These are phyloP conservation scores for Chaetomiaceae sp. DNA, from an alignment of 2,329 filamentous ascomycete species.

Conservation along the genomic window DNA sequence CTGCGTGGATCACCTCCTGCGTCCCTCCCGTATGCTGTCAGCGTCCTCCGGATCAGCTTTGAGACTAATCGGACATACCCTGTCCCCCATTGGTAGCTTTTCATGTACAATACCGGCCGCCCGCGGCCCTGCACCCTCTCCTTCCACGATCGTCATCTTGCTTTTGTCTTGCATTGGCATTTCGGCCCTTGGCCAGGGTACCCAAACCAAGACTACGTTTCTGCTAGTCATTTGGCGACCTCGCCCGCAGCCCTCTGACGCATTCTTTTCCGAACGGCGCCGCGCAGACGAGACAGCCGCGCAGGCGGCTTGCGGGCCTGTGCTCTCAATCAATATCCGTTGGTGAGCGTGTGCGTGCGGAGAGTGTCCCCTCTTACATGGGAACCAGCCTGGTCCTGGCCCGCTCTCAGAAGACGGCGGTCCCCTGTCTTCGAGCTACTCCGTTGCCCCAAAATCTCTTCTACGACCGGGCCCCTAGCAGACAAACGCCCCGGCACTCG, in stretches of 20 bases:
- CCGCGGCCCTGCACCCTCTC: slow-evolving; percentile 7
- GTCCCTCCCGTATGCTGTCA: too few species aligned
- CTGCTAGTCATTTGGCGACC: slow-evolving; percentile 2
- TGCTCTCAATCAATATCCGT: background rate
- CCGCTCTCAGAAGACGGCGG: slow-evolving; percentile 17
- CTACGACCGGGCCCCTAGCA: slow-evolving; percentile 1
- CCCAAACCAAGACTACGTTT: slow-evolving; percentile 3
- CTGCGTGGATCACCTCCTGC: slow-evolving; percentile 19
- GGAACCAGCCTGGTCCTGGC: slow-evolving; percentile 13
- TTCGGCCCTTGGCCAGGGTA: slow-evolving; percentile 3
- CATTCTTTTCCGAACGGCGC: background rate
- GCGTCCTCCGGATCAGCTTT: slow-evolving; percentile 15
- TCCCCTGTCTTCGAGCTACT: slow-evolving; percentile 18
- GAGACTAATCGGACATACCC: slow-evolving; percentile 16
- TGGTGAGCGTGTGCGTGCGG: background rate
- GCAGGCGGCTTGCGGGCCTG: background rate
- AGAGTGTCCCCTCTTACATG: slow-evolving; percentile 13
- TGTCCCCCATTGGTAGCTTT: slow-evolving; percentile 17
- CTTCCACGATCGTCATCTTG: slow-evolving; percentile 11
- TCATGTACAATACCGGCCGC: slow-evolving; percentile 18
- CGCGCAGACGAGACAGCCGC: slow-evolving; percentile 7
- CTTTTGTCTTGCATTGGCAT: slow-evolving; percentile 12
- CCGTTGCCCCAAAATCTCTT: slow-evolving; percentile 12
- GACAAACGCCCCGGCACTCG: slow-evolving; percentile 5
- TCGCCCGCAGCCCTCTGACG: background rate